These are phyloP conservation scores for Nicotiana attenuata DNA, from an alignment of 257 asterid genomes.

Conservation along the genomic window DNA sequence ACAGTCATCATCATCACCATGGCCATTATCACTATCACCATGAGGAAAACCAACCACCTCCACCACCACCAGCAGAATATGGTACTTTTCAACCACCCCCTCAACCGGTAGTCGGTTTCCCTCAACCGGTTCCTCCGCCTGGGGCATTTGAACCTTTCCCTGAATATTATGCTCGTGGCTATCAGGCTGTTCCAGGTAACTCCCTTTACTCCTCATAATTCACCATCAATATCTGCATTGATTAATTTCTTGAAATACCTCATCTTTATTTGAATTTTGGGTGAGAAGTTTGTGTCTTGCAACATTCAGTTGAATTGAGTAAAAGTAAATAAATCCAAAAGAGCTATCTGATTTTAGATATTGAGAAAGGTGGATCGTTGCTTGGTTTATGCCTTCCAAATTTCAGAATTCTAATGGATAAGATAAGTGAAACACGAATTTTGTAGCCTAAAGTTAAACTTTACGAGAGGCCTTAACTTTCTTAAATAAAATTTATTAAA, in stretches of 20 bases:
- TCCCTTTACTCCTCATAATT: neutral
- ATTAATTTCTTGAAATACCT: neutral
- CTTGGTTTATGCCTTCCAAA: too few species aligned
- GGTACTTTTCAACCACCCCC: constrained; percentile 83
- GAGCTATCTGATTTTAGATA: too few species aligned
- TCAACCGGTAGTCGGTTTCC: constrained; percentile 66
- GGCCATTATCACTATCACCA: constrained; percentile 10
- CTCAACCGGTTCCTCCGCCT: constrained; percentile 87
- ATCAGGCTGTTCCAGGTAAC: constrained; percentile 81
- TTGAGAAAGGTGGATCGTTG: too few species aligned
- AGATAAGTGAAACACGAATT: too few species aligned
- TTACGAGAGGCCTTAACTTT: too few species aligned
- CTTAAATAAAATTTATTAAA: too few species aligned
- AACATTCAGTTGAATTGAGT: neutral
- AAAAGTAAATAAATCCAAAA: too few species aligned
- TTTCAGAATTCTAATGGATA: too few species aligned
- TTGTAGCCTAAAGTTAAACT: too few species aligned
- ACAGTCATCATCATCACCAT: constrained; percentile 27
- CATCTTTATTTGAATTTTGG: neutral
- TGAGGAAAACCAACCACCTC: neutral
- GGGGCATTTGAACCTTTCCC: constrained; percentile 47
- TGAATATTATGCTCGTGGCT: constrained; percentile 62
- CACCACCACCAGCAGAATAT: constrained; percentile 41
- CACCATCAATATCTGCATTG: neutral
- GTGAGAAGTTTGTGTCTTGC: neutral